A percentile compares a stretch with the other conserved stretches of the same genome.
These are phyloP conservation scores for Didymella pinodella DNA, from an alignment of 2,329 filamentous ascomycete species.

Conservation along the genomic window DNA sequence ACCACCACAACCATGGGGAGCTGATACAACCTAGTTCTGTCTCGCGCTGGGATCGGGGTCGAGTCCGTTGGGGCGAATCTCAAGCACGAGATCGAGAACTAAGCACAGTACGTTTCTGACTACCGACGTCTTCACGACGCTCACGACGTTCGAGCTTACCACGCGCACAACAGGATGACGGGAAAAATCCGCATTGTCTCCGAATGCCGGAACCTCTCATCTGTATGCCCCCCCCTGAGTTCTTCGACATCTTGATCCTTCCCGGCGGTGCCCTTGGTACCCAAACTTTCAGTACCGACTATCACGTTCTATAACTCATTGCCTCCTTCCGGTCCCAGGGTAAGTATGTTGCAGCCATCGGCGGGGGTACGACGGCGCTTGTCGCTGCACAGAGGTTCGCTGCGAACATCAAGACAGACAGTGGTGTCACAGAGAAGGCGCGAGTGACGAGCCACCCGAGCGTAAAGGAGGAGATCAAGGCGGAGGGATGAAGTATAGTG, in stretches of 20 bases:
- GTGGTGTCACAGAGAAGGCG: constrained; percentile 22
- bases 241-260: constrained; percentile 48
- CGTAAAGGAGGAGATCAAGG: constrained; percentile 43
- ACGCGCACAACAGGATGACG: constrained; percentile 40
- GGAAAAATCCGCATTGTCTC: constrained; percentile 50
- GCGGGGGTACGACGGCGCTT: constrained; percentile 51
- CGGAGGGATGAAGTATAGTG: constrained; percentile 42
- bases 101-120: constrained; percentile 37
- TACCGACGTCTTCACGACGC: background rate
- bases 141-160: background rate
- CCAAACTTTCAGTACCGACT: constrained; percentile 42
- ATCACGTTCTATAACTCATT: constrained; percentile 42
- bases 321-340: constrained; percentile 38
- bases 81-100: constrained; percentile 29
- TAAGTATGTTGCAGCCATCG: constrained; percentile 49
- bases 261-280: constrained; percentile 51
- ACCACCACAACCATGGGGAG: background rate
- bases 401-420: constrained; percentile 14
- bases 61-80: constrained; percentile 48
- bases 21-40: constrained; percentile 41
- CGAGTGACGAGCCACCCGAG: constrained; percentile 52
- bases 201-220: constrained; percentile 38
- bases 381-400: constrained; percentile 37
- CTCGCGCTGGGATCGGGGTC: constrained; percentile 50
- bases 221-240: constrained; percentile 22